Conservation (phyloP, 805 yeast species). For the Hanseniaspora occidentalis region DNA sequence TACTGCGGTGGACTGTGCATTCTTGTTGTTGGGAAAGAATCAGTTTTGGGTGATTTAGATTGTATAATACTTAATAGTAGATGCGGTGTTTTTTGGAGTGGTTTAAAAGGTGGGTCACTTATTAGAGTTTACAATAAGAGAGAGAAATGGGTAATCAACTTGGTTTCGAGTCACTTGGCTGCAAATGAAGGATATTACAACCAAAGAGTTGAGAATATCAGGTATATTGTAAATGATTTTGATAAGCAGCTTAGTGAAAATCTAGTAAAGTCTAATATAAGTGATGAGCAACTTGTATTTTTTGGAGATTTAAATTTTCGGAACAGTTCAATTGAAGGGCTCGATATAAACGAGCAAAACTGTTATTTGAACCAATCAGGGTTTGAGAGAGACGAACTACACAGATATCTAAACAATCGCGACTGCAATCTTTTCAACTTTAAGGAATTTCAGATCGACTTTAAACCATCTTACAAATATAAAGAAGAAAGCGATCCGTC, state of each 20-base stretch:
- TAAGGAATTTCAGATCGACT: slow-evolving; percentile 48
- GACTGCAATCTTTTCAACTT: slow-evolving; percentile 21
- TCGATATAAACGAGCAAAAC: not conserved
- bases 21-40: slow-evolving; percentile 31
- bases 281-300: slow-evolving; percentile 55
- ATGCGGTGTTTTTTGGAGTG: slow-evolving; percentile 48
- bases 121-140: slow-evolving; percentile 30
- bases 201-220: slow-evolving; percentile 42
- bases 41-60: slow-evolving; percentile 19
- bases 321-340: slow-evolving; percentile 11
- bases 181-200: slow-evolving; percentile 61
- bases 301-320: slow-evolving; percentile 86
- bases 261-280: slow-evolving; percentile 27
- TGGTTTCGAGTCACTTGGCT: slow-evolving; percentile 58
- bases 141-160: slow-evolving; percentile 32
- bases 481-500: not conserved
- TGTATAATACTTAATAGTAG: slow-evolving; percentile 26
- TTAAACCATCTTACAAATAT: slow-evolving; percentile 76
- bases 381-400: slow-evolving; percentile 25
- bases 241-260: slow-evolving; percentile 15
- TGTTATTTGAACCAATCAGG: not conserved
- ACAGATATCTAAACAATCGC: slow-evolving; percentile 7
- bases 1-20: slow-evolving; percentile 45
- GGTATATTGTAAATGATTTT: slow-evolving; percentile 37
- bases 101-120: slow-evolving; percentile 67